These are phyloP conservation scores for Xylariaceae sp. DNA, from an alignment of 2,329 filamentous ascomycete genomes.

Conservation along the genomic window DNA sequence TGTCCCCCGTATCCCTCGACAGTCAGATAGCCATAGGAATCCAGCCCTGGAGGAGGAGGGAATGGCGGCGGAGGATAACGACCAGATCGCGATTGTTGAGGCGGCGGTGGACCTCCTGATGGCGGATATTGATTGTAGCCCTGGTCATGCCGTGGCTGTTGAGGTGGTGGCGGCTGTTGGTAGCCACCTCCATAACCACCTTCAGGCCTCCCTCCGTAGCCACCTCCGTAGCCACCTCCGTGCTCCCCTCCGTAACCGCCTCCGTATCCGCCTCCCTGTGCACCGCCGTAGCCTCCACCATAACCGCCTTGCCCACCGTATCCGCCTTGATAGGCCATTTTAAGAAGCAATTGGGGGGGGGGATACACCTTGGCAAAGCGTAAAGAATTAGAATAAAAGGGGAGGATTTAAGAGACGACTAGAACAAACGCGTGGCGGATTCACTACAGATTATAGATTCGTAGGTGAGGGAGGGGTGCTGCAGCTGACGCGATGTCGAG, in stretches of 20 bases:
- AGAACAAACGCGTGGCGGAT: slow-evolving; percentile 1
- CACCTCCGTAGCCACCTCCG: slow-evolving; percentile 12
- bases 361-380: background rate
- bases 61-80: slow-evolving; percentile 40
- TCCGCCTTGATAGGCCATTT: slow-evolving; percentile 40
- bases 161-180: slow-evolving; percentile 25
- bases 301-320: slow-evolving; percentile 12
- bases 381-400: background rate
- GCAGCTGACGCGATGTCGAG: slow-evolving; percentile 12
- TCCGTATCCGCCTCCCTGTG: slow-evolving; percentile 3
- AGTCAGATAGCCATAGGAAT: slow-evolving; percentile 55
- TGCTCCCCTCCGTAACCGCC: slow-evolving; percentile 21
- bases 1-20: slow-evolving; percentile 41
- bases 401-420: background rate
- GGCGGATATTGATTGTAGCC: slow-evolving; percentile 41
- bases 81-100: slow-evolving; percentile 33
- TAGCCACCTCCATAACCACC: slow-evolving; percentile 31
- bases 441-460: slow-evolving; percentile 3
- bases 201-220: slow-evolving; percentile 6
- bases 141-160: slow-evolving; percentile 27
- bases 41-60: slow-evolving; percentile 51
- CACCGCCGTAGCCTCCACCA: background rate
- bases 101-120: slow-evolving; percentile 37
- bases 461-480: slow-evolving; percentile 1
- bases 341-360: background rate